Evolutionary conservation across 164 flowering plant species (phyloP).

Genomic region (Taxillus chinensis): DNA sequence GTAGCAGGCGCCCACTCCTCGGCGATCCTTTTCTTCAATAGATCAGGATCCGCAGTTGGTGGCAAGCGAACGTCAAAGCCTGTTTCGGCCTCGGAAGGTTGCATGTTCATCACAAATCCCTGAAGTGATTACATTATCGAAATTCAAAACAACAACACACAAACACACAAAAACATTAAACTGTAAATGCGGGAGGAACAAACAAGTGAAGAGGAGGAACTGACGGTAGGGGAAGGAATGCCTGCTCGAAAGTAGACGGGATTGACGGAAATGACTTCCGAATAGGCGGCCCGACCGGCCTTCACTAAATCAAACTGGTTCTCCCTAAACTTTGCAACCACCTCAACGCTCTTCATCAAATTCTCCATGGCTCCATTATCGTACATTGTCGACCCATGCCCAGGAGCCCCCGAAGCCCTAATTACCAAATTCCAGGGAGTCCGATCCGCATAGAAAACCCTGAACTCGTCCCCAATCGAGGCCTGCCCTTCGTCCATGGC

Average conservation of each 20-base stretch:
- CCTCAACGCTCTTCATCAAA: conserved; percentile 81
- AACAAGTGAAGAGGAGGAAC: conserved; percentile 5
- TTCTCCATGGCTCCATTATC: conserved; percentile 86
- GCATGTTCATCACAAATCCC: conserved; percentile 98
- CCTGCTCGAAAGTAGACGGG: conserved; percentile 80
- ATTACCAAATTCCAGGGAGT: conserved; percentile 57
- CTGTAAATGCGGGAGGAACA: neutral
- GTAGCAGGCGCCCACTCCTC: conserved; percentile 87
- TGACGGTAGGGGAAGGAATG: conserved; percentile 47
- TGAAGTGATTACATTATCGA: conserved; percentile 9
- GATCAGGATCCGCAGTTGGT: conserved; percentile 69
- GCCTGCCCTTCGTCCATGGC: conserved; percentile 93
- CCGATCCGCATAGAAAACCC: conserved; percentile 85
- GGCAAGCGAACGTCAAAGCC: conserved; percentile 83
- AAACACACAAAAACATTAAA: neutral
- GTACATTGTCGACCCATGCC: conserved; percentile 80
- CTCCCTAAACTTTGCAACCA: conserved; percentile 52
- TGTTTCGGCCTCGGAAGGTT: conserved; percentile 95
- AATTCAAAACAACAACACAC: too few relatives aligned
- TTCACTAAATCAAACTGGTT: conserved; percentile 67
- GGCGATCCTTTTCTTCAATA: conserved; percentile 49
- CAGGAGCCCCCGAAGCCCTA: conserved; percentile 64
- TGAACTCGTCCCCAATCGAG: conserved; percentile 39
- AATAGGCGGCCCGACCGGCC: conserved; percentile 52
- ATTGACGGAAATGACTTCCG: conserved; percentile 84